A percentile compares a stretch with the other conserved stretches of the same genome.
Evolutionary conservation across 495 filamentous ascomycete genomes (phyloP).

Genomic region (Polyplosphaeria fusca): DNA sequence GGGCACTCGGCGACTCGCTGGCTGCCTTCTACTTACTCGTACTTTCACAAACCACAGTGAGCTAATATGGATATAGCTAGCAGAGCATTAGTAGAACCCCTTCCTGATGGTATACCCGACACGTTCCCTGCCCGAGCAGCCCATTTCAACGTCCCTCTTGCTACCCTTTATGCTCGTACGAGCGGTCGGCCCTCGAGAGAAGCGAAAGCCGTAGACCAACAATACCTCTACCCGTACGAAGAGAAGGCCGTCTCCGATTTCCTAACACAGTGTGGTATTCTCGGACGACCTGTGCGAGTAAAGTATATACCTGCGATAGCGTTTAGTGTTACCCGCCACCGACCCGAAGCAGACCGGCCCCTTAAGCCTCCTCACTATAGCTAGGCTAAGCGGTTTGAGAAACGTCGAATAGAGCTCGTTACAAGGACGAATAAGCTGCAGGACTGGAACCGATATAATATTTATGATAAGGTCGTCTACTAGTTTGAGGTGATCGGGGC

Average conservation of each 20-base stretch:
- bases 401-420: background rate
- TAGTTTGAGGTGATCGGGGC: constrained; percentile 3
- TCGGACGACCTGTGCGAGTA: background rate
- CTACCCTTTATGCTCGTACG: background rate
- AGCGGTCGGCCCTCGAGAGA: background rate
- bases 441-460: background rate
- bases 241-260: background rate
- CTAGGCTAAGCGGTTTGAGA: background rate
- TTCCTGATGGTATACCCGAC: background rate
- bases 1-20: no score
- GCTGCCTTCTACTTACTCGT: background rate
- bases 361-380: background rate
- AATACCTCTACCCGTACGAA: constrained; percentile 7
- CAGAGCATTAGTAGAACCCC: background rate
- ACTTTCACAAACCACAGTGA: background rate
- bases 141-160: background rate
- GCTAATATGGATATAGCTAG: constrained; percentile 2
- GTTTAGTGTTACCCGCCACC: background rate
- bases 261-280: background rate
- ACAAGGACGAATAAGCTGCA: background rate
- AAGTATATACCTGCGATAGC: no score
- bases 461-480: constrained; percentile 6
- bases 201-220: constrained; percentile 13
- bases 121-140: background rate
- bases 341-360: no score